These are phyloP conservation scores for Arachnomyces sp. DNA, from an alignment of 2,329 filamentous ascomycete genomes.

Conservation along the genomic window DNA sequence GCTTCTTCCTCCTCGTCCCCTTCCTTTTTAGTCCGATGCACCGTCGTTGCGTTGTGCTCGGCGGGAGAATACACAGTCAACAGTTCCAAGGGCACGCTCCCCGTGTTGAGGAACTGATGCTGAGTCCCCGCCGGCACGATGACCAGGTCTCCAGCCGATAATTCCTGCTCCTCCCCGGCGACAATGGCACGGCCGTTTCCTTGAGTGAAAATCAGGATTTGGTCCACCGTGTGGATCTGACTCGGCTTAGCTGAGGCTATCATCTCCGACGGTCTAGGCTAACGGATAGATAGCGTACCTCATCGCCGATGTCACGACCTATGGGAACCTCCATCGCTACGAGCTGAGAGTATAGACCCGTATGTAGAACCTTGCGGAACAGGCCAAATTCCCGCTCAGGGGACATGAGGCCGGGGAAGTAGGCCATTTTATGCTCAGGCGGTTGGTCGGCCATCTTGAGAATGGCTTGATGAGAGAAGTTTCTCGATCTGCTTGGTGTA, in stretches of 20 bases:
- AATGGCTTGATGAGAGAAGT: no score
- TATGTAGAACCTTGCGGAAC: conserved; percentile 56
- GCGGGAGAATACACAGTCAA: conserved; percentile 58
- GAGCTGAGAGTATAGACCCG: conserved; percentile 56
- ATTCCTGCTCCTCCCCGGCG: conserved; percentile 49
- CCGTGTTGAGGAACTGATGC: conserved; percentile 59
- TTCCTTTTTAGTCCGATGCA: conserved; percentile 57
- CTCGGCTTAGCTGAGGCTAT: conserved; percentile 4
- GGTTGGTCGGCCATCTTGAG: conserved; percentile 17
- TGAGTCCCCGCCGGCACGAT: conserved; percentile 59
- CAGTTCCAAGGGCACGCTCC: conserved; percentile 51
- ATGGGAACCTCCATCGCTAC: conserved; percentile 60
- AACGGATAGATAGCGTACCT: conserved; percentile 34
- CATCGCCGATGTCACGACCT: conserved; percentile 59
- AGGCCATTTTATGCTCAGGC: conserved; percentile 51
- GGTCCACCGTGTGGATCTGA: conserved; percentile 52
- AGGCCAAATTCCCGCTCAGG: conserved; percentile 51
- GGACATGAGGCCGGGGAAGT: conserved; percentile 51
- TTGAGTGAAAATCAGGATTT: conserved; percentile 57
- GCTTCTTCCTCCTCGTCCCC: conserved; percentile 56
- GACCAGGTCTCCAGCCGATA: conserved; percentile 51
- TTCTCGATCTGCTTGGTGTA: no score
- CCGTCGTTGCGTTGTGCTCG: conserved; percentile 52
- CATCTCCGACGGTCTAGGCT: neutral
- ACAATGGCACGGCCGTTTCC: conserved; percentile 53